A percentile compares a stretch with the other conserved stretches of the same genome.
These are phyloP conservation scores for Vickermania spadyakhi DNA, from an alignment of 208 protist genomes.

Conservation along the genomic window DNA sequence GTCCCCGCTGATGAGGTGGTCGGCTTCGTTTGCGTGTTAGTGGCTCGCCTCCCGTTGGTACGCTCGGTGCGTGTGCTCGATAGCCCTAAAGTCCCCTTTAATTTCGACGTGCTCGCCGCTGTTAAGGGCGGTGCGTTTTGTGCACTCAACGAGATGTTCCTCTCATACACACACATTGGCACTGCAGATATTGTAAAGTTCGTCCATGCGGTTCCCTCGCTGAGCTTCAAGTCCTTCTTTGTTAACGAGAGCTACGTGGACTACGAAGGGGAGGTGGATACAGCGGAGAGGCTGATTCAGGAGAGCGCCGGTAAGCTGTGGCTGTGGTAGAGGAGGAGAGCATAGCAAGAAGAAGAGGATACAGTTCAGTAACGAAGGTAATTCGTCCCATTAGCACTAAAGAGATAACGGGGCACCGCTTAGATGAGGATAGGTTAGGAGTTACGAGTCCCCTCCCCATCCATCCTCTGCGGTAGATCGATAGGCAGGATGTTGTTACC, in stretches of 20 bases:
- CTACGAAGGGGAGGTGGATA: neutral
- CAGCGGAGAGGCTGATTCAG: neutral
- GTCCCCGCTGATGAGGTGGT: neutral
- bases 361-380: too few relatives aligned
- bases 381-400: too few relatives aligned
- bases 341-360: too few relatives aligned
- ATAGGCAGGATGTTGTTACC: too few relatives aligned
- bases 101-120: neutral
- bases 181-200: neutral
- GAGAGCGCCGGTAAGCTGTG: neutral
- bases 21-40: neutral
- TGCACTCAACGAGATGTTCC: neutral
- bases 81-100: neutral
- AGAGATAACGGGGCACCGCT: too few relatives aligned
- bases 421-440: too few relatives aligned
- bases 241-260: neutral
- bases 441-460: too few relatives aligned
- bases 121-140: neutral
- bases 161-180: neutral
- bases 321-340: neutral
- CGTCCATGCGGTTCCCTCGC: neutral
- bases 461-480: too few relatives aligned
- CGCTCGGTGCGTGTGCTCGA: neutral
- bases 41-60: neutral
- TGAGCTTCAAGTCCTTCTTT: neutral